Evolutionary conservation across 768 basidiomycete species (phyloP).

Genomic region (Lactarius evosmus): DNA sequence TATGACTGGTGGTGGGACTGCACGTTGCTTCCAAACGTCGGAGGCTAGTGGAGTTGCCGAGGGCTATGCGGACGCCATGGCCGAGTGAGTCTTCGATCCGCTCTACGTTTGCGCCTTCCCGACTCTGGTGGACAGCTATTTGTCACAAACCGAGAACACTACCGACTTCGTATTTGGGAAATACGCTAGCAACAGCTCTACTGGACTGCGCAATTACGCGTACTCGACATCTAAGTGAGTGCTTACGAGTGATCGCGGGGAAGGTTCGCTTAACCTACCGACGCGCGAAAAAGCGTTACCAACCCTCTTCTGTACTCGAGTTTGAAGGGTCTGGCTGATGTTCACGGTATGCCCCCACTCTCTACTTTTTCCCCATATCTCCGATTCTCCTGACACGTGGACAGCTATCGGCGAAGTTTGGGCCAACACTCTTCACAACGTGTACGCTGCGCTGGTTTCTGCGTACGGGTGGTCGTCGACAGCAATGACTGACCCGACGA

Average conservation of each 20-base stretch:
- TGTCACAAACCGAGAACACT: constrained; percentile 40
- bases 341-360: constrained; percentile 44
- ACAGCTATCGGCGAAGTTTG: constrained; percentile 56
- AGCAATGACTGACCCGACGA: constrained; percentile 41
- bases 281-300: constrained; percentile 18
- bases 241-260: constrained; percentile 33
- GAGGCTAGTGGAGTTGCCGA: constrained; percentile 59
- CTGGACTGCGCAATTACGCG: constrained; percentile 54
- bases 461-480: constrained; percentile 33
- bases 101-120: constrained; percentile 5
- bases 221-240: constrained; percentile 53
- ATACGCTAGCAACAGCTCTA: constrained; percentile 49
- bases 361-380: neutral
- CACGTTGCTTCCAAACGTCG: constrained; percentile 56
- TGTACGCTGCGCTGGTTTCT: constrained; percentile 34
- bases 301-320: constrained; percentile 47
- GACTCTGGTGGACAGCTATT: constrained; percentile 30
- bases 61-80: constrained; percentile 35
- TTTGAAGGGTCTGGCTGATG: constrained; percentile 40
- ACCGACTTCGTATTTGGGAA: constrained; percentile 42
- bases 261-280: constrained; percentile 4
- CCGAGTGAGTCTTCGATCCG: constrained; percentile 25
- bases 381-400: neutral
- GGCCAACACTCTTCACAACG: constrained; percentile 45
- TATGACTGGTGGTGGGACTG: constrained; percentile 48